Base-by-base conservation (phyloP, 139 green algal genomes). In the Asterochloris sp. region DNA sequence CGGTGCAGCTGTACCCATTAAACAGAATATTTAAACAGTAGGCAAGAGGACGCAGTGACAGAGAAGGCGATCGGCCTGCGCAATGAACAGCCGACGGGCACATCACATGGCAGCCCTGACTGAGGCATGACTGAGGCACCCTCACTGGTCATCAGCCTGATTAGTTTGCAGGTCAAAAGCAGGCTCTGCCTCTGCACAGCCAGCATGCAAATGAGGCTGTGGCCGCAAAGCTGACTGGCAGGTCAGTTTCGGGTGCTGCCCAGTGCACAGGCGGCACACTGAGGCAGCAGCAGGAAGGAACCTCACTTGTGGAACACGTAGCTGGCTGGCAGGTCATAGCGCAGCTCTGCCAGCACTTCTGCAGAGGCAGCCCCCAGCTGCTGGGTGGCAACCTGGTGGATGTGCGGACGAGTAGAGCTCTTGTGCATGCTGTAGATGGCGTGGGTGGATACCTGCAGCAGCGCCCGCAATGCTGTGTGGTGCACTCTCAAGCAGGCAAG, bases 351-450 rank as follows among this genome's bases (percentile, higher is more conserved):
- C 62, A 99, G 15, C 21, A 98, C 95, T 74, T 97, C 87, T 16
- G 92, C 92, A n/a, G 62, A 84, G 10, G 16, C n/a, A 19, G 90
- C 91, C 16, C 87, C 85, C 27, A 98, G 88, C 78, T 93, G 86
- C 62, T 66, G 24, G 2, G 60, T 29, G 10, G 79, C 83, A 10
- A 93, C 83, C n/a, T 88, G 89, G 26, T 92, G 81, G 21, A 99
- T 89, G 86, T 96, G 91, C 12, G 85, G 80, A 0, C 96, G 87
- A 0, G 96, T 98, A 60, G 89, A 95, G 69, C 71, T 85, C 86
- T 99, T 99, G 89, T 99, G 95, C 68, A 99, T 87, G 0, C 93
- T 97, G 85, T 98, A 99, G n/a, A 99, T 83, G 11, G 91, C 80
- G 47, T 74, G 61, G 16, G 14, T 68, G 16, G 76, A 83, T 0